These are phyloP conservation scores for Leptographium lundbergii DNA, from an alignment of 2,329 filamentous ascomycete species.

Conservation along the genomic window DNA sequence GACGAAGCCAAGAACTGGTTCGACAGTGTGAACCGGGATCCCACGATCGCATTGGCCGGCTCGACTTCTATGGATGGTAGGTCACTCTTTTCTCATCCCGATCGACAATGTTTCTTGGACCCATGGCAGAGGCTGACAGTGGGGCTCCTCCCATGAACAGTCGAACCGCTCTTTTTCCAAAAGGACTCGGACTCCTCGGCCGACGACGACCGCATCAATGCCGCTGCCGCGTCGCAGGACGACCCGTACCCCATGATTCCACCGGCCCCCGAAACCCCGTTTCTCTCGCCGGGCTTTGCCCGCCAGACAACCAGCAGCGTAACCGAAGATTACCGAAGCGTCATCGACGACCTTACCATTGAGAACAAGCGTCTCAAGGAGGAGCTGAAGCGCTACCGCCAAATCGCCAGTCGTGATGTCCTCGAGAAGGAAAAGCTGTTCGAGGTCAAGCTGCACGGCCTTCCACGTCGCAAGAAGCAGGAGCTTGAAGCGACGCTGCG, in stretches of 20 bases:
- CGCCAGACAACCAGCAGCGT: conserved; percentile 40
- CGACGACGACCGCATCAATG: conserved; percentile 17
- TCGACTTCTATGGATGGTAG: conserved; percentile 35
- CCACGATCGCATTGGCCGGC: conserved; percentile 29
- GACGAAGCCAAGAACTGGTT: conserved; percentile 44
- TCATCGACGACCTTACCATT: conserved; percentile 78
- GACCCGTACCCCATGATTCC: not conserved
- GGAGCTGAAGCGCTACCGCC: conserved; percentile 58
- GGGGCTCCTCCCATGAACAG: not conserved
- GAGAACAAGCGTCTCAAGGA: conserved; percentile 71
- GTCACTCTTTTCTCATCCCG: not conserved
- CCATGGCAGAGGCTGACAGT: not conserved
- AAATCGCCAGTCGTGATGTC: conserved; percentile 45
- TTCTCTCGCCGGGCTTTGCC: conserved; percentile 1
- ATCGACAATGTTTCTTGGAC: not conserved
- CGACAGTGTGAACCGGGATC: conserved; percentile 38
- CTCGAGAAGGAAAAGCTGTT: conserved; percentile 67
- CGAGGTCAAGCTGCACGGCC: conserved; percentile 66
- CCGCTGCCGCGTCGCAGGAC: not conserved
- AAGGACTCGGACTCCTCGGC: conserved; percentile 39
- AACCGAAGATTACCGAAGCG: conserved; percentile 63
- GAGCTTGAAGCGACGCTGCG: conserved; percentile 64
- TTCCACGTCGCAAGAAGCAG: conserved; percentile 59
- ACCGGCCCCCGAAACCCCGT: not conserved
- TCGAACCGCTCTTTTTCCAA: conserved; percentile 17